A percentile compares a stretch with the other conserved stretches of the same genome.
Evolutionary conservation across 495 filamentous ascomycete genomes (phyloP).

Genomic region (Trypethelium eluteriae): DNA sequence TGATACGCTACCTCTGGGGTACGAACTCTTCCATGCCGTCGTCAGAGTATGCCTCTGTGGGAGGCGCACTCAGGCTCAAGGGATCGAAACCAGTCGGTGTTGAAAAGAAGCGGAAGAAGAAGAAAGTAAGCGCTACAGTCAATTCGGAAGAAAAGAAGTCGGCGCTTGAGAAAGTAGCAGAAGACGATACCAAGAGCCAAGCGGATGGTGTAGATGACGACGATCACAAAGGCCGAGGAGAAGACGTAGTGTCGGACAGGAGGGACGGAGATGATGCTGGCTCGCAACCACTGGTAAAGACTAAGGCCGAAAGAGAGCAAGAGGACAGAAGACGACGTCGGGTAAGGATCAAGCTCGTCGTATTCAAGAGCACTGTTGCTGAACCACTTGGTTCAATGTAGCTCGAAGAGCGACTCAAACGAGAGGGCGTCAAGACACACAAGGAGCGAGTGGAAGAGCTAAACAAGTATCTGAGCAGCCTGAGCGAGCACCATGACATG

Average conservation of each 20-base stretch:
- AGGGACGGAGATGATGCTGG: conserved; percentile 23
- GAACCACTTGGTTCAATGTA: conserved; percentile 29
- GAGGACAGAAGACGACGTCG: conserved; percentile 72
- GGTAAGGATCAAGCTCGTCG: conserved; percentile 45
- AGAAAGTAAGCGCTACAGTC: conserved; percentile 45
- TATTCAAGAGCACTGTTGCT: conserved; percentile 3
- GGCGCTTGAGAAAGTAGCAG: conserved; percentile 7
- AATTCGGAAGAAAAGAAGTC: conserved; percentile 30
- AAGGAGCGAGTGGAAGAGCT: conserved; percentile 94
- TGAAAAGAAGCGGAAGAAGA: conserved; percentile 59
- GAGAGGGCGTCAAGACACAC: conserved; percentile 86
- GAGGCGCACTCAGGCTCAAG: conserved; percentile 71
- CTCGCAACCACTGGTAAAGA: conserved; percentile 48
- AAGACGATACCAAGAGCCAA: conserved; percentile 20
- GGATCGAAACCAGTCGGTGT: conserved; percentile 49
- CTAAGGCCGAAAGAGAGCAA: conserved; percentile 73
- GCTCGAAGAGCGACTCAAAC: conserved; percentile 66
- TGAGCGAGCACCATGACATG: conserved; percentile 99
- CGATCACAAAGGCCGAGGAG: conserved; percentile 19
- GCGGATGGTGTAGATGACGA: conserved; percentile 32
- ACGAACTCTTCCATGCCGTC: conserved; percentile 40
- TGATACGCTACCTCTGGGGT: not conserved
- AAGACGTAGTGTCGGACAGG: conserved; percentile 24
- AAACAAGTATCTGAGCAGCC: conserved; percentile 80
- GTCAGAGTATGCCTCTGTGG: conserved; percentile 63